These are phyloP conservation scores for Acidiella bohemica DNA, from an alignment of 495 filamentous ascomycete genomes.

Conservation along the genomic window DNA sequence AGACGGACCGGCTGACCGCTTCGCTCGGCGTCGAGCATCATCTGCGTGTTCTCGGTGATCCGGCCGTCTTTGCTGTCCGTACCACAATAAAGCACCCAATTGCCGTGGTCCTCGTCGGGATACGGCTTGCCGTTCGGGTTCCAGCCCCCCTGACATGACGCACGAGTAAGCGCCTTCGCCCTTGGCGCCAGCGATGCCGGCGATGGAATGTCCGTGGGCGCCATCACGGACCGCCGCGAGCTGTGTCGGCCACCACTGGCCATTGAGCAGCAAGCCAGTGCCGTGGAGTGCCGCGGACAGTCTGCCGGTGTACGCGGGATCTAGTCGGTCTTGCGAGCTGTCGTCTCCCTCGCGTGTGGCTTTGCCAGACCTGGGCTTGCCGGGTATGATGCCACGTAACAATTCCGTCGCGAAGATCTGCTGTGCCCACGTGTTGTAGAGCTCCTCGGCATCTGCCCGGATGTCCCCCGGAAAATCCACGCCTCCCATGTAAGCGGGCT, in stretches of 20 bases:
- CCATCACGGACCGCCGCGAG: conserved; percentile 41
- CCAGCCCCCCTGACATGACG: conserved; percentile 28
- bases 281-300: conserved; percentile 32
- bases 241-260: conserved; percentile 46
- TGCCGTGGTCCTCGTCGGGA: conserved; percentile 36
- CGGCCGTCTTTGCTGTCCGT: conserved; percentile 29
- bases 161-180: conserved; percentile 31
- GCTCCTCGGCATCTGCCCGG: conserved; percentile 28
- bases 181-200: conserved; percentile 34
- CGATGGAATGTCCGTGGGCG: conserved; percentile 41
- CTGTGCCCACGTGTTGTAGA: conserved; percentile 31
- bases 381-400: conserved; percentile 34
- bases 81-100: conserved; percentile 40
- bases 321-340: conserved; percentile 7
- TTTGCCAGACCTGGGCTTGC: too few relatives aligned
- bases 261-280: conserved; percentile 35
- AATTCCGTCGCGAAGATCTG: conserved; percentile 33
- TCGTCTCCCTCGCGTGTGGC: not conserved
- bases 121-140: too few relatives aligned
- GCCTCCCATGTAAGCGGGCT: conserved; percentile 3
- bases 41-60: conserved; percentile 27
- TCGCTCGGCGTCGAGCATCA: conserved; percentile 27
- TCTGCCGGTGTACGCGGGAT: conserved; percentile 19
- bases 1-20: conserved; percentile 33
- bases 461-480: conserved; percentile 33